These are phyloP conservation scores for sorghum (Sorghum bicolor) DNA, from an alignment of 176 grass and related monocot species.

Conservation along the genomic window DNA sequence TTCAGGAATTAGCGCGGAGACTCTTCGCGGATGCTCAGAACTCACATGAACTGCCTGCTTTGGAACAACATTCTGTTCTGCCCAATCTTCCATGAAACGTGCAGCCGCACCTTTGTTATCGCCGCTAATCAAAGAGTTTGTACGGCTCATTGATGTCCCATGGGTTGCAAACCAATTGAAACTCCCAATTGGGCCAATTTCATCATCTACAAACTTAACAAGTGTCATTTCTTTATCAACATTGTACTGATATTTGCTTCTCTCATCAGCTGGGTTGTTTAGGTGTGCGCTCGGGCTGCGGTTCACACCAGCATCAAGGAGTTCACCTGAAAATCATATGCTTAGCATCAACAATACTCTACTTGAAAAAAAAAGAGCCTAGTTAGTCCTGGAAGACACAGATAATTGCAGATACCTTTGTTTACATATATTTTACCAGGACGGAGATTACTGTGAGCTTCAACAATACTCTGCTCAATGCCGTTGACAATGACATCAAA, in stretches of 20 bases:
- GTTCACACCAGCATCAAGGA: conserved; percentile 83
- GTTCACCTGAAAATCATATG: conserved; percentile 66
- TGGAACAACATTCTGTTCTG: conserved; percentile 47
- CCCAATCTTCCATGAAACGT: conserved; percentile 97
- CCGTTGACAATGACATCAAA: conserved; percentile 89
- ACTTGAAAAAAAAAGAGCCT: neutral
- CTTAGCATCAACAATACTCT: too few species aligned
- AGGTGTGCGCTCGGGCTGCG: conserved; percentile 88
- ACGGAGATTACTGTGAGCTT: conserved; percentile 84
- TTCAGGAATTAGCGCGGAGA: conserved; percentile 75
- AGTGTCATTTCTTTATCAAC: conserved; percentile 94
- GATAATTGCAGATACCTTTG: conserved; percentile 51
- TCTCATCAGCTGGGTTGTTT: conserved; percentile 75
- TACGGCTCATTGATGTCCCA: conserved; percentile 90
- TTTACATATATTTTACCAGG: conserved; percentile 79
- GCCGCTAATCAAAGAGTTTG: conserved; percentile 89
- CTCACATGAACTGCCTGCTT: conserved; percentile 27
- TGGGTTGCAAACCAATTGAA: conserved; percentile 99
- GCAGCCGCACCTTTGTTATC: conserved; percentile 98
- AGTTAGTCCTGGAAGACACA: neutral
- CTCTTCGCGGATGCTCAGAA: conserved; percentile 48
- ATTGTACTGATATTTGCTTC: conserved; percentile 71
- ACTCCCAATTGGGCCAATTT: conserved; percentile 74
- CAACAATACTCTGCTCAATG: conserved; percentile 78
- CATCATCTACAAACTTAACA: conserved; percentile 77